Percentiles rank a stretch among this genome's conserved stretches.
phyloP scores from a whole-genome alignment of 495 filamentous ascomycete species.

The Durotheca rogersii region DNA sequence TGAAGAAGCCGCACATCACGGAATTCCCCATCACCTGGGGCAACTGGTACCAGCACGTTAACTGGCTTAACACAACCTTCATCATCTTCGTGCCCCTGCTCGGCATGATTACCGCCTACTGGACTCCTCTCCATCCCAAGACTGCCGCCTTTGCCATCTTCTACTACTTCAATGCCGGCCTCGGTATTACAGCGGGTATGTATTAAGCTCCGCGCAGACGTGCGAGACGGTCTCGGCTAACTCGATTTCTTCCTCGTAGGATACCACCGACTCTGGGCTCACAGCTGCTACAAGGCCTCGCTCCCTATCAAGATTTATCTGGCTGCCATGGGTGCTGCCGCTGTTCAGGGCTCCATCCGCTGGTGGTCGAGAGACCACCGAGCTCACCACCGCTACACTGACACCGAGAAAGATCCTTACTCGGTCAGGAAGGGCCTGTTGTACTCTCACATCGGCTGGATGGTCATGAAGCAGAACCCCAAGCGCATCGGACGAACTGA shows the following conservation, averaged over 20 bases:
- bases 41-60: constrained; percentile 97
- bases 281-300: constrained; percentile 90
- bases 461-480: constrained; percentile 93
- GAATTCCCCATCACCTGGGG: constrained; percentile 69
- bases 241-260: constrained; percentile 51
- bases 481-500: constrained; percentile 93
- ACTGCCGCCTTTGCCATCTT: constrained; percentile 78
- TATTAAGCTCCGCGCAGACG: constrained; percentile 5
- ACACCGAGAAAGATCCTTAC: constrained; percentile 98
- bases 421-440: constrained; percentile 96
- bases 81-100: constrained; percentile 81
- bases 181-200: constrained; percentile 84
- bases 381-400: constrained; percentile 98
- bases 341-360: constrained; percentile 91
- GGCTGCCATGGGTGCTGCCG: constrained; percentile 87
- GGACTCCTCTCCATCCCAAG: constrained; percentile 73
- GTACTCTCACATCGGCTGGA: constrained; percentile 94
- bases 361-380: constrained; percentile 98
- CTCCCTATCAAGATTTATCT: constrained; percentile 89
- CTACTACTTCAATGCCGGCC: constrained; percentile 91
- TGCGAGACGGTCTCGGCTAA: constrained; percentile 18
- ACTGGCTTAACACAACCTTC: constrained; percentile 88
- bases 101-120: constrained; percentile 75
- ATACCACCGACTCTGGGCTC: constrained; percentile 92
- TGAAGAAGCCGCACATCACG: constrained; percentile 55